Conservation (phyloP, 345 rosid genomes). For the Triadica sebifera region DNA sequence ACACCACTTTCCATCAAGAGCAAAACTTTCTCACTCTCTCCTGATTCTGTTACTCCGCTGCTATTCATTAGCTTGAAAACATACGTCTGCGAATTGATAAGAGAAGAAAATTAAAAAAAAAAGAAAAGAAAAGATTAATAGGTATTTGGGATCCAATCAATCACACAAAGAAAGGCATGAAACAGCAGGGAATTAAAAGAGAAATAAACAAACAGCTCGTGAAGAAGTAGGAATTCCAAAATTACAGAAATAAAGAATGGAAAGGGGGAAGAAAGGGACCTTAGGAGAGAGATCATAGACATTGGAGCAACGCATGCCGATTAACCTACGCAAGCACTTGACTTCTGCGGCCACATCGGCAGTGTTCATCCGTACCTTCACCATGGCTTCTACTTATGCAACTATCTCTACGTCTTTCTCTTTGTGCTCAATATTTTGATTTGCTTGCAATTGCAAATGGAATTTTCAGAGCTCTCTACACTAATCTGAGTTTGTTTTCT, state of each 20-base stretch:
- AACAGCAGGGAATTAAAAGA: not conserved
- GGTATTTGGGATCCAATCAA: not conserved
- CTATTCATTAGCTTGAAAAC: conserved; percentile 97
- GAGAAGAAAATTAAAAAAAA: too few relatives aligned
- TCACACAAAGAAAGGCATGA: not conserved
- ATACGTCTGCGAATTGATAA: conserved; percentile 52
- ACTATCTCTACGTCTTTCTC: not conserved
- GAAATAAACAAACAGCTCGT: not conserved
- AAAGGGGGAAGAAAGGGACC: conserved; percentile 35
- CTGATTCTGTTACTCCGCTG: conserved; percentile 93
- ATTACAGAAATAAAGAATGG: not conserved
- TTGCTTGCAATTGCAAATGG: not conserved
- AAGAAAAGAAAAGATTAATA: not conserved
- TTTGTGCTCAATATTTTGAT: not conserved
- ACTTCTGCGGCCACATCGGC: conserved; percentile 99
- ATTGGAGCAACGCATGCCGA: conserved; percentile 97
- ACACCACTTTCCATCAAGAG: conserved; percentile 94
- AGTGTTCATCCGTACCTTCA: conserved; percentile 98
- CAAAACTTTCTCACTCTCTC: conserved; percentile 94
- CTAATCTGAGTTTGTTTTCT: too few relatives aligned
- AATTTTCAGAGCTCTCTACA: not conserved
- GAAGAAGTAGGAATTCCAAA: too few relatives aligned
- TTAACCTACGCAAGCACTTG: conserved; percentile 74
- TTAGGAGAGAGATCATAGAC: conserved; percentile 97
- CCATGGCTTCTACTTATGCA: conserved; percentile 43